Conservation (phyloP, 208 protist genomes). For the Balamuthia mandrillaris region DNA sequence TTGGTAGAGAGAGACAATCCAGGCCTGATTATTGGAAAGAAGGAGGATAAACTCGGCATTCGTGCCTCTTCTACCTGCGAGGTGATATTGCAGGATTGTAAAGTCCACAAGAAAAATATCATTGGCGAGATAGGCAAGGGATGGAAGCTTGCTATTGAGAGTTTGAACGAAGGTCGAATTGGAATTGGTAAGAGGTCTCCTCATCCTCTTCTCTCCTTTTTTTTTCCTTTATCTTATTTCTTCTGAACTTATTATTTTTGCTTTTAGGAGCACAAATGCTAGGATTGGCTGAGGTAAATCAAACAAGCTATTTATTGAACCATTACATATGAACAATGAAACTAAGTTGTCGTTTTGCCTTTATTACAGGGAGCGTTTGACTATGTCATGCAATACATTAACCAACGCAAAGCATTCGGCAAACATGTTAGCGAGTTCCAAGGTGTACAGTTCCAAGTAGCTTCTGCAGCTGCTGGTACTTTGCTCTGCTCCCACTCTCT, state of each 20-base stretch:
- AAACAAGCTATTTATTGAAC: background rate
- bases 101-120: background rate
- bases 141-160: conserved; percentile 90
- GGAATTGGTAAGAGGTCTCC: conserved; percentile 88
- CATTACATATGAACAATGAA: background rate
- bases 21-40: conserved; percentile 85
- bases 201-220: background rate
- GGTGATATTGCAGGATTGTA: conserved; percentile 83
- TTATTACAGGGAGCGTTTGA: conserved; percentile 71
- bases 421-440: conserved; percentile 85
- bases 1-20: conserved; percentile 82
- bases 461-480: conserved; percentile 31
- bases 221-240: background rate
- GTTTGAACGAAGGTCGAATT: conserved; percentile 90
- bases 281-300: conserved; percentile 83
- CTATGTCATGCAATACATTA: conserved; percentile 72
- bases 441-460: conserved; percentile 88
- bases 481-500: too few relatives aligned
- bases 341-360: background rate
- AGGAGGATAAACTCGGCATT: conserved; percentile 87
- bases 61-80: conserved; percentile 90
- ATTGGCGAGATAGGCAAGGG: conserved; percentile 78
- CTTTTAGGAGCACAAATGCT: conserved; percentile 80
- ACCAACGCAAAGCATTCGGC: conserved; percentile 88
- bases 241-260: background rate